A percentile compares a stretch with the other conserved stretches of the same genome.
Conservation (phyloP, 805 yeast genomes). For the Candida cerambycidarum region DNA sequence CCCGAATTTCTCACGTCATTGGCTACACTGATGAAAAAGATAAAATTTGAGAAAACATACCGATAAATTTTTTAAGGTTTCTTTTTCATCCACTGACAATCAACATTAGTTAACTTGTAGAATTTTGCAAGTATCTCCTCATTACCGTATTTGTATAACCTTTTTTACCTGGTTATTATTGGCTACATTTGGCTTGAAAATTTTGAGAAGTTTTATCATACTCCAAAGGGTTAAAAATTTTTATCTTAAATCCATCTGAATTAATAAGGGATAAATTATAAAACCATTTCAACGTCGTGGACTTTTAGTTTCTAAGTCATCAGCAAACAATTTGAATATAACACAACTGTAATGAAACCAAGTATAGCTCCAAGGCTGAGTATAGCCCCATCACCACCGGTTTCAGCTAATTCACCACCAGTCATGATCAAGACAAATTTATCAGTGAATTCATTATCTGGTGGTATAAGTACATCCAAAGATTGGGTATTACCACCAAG, state of each 20-base stretch:
- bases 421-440: conserved; percentile 7
- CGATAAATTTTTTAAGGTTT: conserved; percentile 15
- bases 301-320: neutral
- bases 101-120: neutral
- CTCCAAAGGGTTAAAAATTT: conserved; percentile 1
- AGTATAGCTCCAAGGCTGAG: conserved; percentile 17
- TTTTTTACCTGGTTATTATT: conserved; percentile 2
- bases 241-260: neutral
- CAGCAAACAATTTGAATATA: neutral
- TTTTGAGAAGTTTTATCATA: neutral
- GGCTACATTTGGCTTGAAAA: conserved; percentile 6
- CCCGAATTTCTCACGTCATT: conserved; percentile 12
- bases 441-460: neutral
- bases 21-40: conserved; percentile 31
- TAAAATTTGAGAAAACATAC: conserved; percentile 17
- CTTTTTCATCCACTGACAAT: conserved; percentile 14
- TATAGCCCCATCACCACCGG: conserved; percentile 11
- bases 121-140: neutral
- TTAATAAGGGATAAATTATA: no score
- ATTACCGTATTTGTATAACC: neutral
- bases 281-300: no score
- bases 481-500: conserved; percentile 61
- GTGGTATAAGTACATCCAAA: conserved; percentile 50
- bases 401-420: conserved; percentile 11
- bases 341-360: conserved; percentile 8